These are phyloP conservation scores for Cytospora leucostoma DNA, from an alignment of 2,329 filamentous ascomycete species.

Conservation along the genomic window DNA sequence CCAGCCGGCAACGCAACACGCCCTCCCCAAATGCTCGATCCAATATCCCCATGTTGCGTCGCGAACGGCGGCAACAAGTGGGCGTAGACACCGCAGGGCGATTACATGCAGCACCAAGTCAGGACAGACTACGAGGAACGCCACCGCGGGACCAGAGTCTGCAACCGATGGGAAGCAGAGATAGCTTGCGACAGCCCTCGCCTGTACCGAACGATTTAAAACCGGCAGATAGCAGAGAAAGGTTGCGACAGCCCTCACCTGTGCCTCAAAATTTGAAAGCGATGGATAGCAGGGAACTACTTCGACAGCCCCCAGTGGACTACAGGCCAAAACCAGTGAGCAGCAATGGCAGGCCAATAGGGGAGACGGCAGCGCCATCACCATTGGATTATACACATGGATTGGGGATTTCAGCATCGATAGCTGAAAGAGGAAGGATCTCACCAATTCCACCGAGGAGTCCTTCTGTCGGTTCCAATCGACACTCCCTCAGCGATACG, in stretches of 20 bases:
- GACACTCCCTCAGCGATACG: conserved; percentile 27
- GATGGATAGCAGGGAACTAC: conserved; percentile 7
- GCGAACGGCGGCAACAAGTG: conserved; percentile 50
- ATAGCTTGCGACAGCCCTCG: conserved; percentile 10
- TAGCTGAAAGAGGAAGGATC: conserved; percentile 12
- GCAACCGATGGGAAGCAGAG: conserved; percentile 9
- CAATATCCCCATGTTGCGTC: conserved; percentile 56
- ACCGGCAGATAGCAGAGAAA: conserved; percentile 10
- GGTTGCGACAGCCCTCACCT: conserved; percentile 16
- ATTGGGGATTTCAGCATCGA: conserved; percentile 36
- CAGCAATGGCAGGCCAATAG: conserved; percentile 27
- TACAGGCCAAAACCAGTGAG: conserved; percentile 18
- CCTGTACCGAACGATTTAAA: conserved; percentile 11
- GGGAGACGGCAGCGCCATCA: conserved; percentile 50
- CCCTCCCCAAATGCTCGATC: conserved; percentile 37
- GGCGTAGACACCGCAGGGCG: conserved; percentile 32
- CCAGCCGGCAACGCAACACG: conserved; percentile 22
- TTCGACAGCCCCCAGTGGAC: conserved; percentile 31
- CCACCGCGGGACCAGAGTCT: conserved; percentile 5
- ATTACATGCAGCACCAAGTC: conserved; percentile 21
- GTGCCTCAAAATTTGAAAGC: conserved; percentile 15
- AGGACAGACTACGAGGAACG: background rate
- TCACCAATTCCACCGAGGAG: conserved; percentile 36
- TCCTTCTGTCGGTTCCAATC: conserved; percentile 33
- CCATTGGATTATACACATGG: conserved; percentile 51